Conservation (phyloP, 2,329 filamentous ascomycete genomes). For the Exserohilum turcica region DNA sequence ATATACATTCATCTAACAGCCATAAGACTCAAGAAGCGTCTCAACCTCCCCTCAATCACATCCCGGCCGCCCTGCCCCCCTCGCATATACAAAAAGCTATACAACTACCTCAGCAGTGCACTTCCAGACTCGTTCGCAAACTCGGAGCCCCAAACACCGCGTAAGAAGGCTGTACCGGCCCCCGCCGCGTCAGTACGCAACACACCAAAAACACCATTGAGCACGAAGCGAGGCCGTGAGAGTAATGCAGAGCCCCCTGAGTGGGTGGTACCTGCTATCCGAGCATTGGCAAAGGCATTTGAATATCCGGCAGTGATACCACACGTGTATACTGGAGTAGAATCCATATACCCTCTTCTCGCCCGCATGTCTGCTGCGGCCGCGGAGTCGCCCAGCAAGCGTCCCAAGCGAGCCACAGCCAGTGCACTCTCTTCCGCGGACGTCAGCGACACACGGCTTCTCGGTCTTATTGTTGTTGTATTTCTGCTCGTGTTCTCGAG, state of each 20-base stretch:
- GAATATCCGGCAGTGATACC: conserved; percentile 67
- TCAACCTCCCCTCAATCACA: conserved; percentile 43
- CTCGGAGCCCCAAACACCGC: conserved; percentile 41
- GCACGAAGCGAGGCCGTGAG: conserved; percentile 18
- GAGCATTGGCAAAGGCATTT: conserved; percentile 67
- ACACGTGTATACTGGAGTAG: conserved; percentile 75
- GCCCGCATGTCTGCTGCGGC: conserved; percentile 36
- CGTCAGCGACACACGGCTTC: conserved; percentile 26
- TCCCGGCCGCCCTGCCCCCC: conserved; percentile 46
- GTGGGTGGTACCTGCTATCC: conserved; percentile 73
- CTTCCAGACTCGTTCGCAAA: conserved; percentile 55
- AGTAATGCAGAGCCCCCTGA: conserved; percentile 31
- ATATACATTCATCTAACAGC: conserved; percentile 34
- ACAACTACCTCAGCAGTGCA: conserved; percentile 76
- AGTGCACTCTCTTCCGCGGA: conserved; percentile 9
- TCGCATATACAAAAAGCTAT: conserved; percentile 78
- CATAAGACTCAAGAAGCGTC: conserved; percentile 69
- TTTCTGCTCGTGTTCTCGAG: conserved; percentile 65
- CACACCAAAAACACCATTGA: conserved; percentile 35
- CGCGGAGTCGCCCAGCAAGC: conserved; percentile 51
- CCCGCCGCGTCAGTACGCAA: conserved; percentile 29
- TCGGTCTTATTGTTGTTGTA: conserved; percentile 63
- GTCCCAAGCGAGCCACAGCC: conserved; percentile 52
- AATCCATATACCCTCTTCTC: conserved; percentile 55
- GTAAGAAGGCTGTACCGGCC: conserved; percentile 29